Evolutionary conservation across 257 asterid genomes (phyloP), one percentile per base, ranked within the genome.

Genomic region (Solanum habrochaites): DNA sequence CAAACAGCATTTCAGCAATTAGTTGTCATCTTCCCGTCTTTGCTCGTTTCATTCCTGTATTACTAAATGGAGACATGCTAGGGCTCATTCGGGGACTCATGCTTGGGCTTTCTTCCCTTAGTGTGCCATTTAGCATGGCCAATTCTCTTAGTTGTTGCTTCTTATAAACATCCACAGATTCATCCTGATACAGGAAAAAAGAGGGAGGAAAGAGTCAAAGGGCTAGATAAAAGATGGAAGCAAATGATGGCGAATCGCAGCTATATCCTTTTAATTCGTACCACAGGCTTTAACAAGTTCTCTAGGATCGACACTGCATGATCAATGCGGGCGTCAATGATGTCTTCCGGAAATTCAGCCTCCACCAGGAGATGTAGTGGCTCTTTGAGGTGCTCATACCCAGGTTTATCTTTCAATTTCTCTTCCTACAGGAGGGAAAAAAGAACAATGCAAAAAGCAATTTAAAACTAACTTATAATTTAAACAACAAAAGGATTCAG

Each of bases 11-110:
- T 45, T n/a, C 81, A 49, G 70, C 40, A 86, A 83, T 27, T 35
- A 75, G 83, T 21, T 47, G 67, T 87, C 89, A 94, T 89, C 87
- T 89, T 80, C 94, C 98, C 1, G 96, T 94, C 90, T 95, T 95
- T 52, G 97, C 96, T 83, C 98, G 90, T 91, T 95, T 95, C 95
- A 94, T 90, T 35, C 92, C 94, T 2, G 92, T 87, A 91, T 91
- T 91, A 84, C 92, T 93, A 83, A 94, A 95, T 16, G 97, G 98
- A 47, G 97, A 94, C 98, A 94, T 94, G 91, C 96, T 88, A 12
- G 96, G 96, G 92, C 97, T 94, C 95, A 94, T 93, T 87, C 98
- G 91, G 0, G 96, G 96, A 78, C 96, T 95, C 98, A 93, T 92
- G 90, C 94, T 93, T 1, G 96, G 97, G 91, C 96, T 94, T 87